Evolutionary conservation across 805 yeast species (phyloP).

Genomic region (Candida golubevii): DNA sequence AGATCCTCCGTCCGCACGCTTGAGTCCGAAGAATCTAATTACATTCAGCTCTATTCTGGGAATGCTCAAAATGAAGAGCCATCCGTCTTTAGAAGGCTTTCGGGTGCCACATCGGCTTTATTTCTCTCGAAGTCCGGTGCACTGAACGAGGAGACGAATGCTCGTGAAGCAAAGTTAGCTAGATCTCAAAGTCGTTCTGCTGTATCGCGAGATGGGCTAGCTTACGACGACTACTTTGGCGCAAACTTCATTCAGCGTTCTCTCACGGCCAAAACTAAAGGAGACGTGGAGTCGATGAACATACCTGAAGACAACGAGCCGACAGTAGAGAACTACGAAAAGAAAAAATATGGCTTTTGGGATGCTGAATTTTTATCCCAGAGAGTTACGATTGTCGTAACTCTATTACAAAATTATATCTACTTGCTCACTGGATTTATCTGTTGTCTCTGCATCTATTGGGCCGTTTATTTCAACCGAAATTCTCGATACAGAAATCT

Average conservation of each 20-base stretch:
- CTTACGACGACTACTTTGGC: conserved; percentile 5
- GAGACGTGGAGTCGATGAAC: not conserved
- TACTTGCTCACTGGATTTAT: conserved; percentile 22
- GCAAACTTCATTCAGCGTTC: conserved; percentile 4
- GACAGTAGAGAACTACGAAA: conserved; percentile 1
- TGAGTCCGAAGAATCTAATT: conserved; percentile 4
- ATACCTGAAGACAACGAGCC: not conserved
- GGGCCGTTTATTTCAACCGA: conserved; percentile 30
- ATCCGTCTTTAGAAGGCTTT: conserved; percentile 14
- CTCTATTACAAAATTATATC: conserved; percentile 23
- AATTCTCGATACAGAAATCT: conserved; percentile 18
- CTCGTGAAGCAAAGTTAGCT: too few relatives aligned
- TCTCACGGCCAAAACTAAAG: not conserved
- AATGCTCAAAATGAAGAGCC: conserved; percentile 1
- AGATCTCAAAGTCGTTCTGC: too few relatives aligned
- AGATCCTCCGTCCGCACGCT: not conserved
- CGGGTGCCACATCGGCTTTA: conserved; percentile 15
- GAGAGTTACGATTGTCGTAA: conserved; percentile 19
- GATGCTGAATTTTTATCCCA: conserved; percentile 25
- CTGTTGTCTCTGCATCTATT: conserved; percentile 25
- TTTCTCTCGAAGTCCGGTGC: conserved; percentile 2
- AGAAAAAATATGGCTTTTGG: conserved; percentile 25
- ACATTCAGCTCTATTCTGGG: conserved; percentile 10
- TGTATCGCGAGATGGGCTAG: conserved; percentile 2
- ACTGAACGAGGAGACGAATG: too few relatives aligned